Conservation (phyloP, 1,284 basidiomycete genomes). For the Amylostereum chailletii region DNA sequence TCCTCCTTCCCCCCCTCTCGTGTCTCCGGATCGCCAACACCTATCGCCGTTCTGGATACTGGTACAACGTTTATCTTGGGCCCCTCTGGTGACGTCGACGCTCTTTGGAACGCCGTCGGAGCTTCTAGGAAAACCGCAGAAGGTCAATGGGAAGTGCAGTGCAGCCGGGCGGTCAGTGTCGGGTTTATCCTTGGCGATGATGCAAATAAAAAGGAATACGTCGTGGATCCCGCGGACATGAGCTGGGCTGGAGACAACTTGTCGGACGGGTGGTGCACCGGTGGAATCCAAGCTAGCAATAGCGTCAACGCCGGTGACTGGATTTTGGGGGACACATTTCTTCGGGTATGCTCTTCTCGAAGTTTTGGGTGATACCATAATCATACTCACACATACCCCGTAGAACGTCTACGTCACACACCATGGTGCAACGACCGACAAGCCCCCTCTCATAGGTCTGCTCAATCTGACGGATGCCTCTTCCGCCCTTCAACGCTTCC, state of each 20-base stretch:
- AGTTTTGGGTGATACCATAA: not conserved
- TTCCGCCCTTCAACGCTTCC: constrained; percentile 31
- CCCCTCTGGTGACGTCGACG: constrained; percentile 38
- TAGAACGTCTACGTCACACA: constrained; percentile 50
- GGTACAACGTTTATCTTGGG: constrained; percentile 52
- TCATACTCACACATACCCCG: not conserved
- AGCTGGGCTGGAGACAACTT: constrained; percentile 36
- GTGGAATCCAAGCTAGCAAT: constrained; percentile 45
- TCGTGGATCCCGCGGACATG: constrained; percentile 43
- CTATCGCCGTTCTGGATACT: constrained; percentile 48
- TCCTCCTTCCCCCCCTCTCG: constrained; percentile 37
- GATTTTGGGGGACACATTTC: constrained; percentile 50
- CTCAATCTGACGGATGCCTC: constrained; percentile 35
- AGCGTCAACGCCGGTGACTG: constrained; percentile 56
- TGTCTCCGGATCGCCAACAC: constrained; percentile 30
- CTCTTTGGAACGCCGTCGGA: constrained; percentile 40
- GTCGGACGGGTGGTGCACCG: constrained; percentile 43
- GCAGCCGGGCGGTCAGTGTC: constrained; percentile 36
- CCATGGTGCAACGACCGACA: constrained; percentile 30
- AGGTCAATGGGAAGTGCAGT: constrained; percentile 42
- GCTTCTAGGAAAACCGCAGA: constrained; percentile 29
- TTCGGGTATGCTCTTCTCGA: constrained; percentile 31
- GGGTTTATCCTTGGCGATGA: constrained; percentile 39
- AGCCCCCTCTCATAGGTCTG: constrained; percentile 39
- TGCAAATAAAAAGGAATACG: constrained; percentile 27